These are phyloP conservation scores for Pseudozyma hubeiensis DNA, from an alignment of 1,284 basidiomycete species.

Conservation along the genomic window DNA sequence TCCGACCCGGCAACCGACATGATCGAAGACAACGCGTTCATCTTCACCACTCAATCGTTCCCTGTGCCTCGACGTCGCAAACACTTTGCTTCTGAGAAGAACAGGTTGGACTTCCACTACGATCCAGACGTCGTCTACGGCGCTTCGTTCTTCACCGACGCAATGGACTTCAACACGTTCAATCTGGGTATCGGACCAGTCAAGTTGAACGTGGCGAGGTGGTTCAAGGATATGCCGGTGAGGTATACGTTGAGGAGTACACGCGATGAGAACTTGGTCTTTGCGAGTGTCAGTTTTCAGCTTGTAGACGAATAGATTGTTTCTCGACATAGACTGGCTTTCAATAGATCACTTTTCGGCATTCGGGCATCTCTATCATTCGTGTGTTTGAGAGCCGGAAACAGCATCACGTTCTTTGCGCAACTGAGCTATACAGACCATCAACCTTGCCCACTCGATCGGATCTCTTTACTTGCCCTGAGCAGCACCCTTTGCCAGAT, in stretches of 20 bases:
- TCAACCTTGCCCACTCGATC: too few species aligned
- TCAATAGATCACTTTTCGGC: too few species aligned
- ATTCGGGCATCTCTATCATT: neutral
- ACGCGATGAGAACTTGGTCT: slow-evolving; percentile 67
- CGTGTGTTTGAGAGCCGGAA: too few species aligned
- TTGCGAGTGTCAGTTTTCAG: slow-evolving; percentile 69
- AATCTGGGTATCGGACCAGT: slow-evolving; percentile 62
- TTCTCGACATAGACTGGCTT: too few species aligned
- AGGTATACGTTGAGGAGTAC: slow-evolving; percentile 69
- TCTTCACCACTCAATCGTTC: slow-evolving; percentile 68
- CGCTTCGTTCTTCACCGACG: slow-evolving; percentile 61
- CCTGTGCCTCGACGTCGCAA: slow-evolving; percentile 68
- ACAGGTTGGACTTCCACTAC: slow-evolving; percentile 65
- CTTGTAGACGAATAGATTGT: slow-evolving; percentile 64
- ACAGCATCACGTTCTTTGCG: too few species aligned
- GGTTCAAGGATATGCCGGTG: slow-evolving; percentile 69
- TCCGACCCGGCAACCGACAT: slow-evolving; percentile 68
- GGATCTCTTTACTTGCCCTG: slow-evolving; percentile 38
- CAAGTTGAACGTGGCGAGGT: slow-evolving; percentile 53
- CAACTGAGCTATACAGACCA: too few species aligned
- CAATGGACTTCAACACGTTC: slow-evolving; percentile 65
- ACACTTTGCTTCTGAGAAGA: slow-evolving; percentile 65
- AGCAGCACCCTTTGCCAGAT: slow-evolving; percentile 54
- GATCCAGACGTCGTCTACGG: slow-evolving; percentile 68
- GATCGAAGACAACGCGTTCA: slow-evolving; percentile 70